Evolutionary conservation across 768 basidiomycete species (phyloP).

Genomic region (Gyrodon lividus): DNA sequence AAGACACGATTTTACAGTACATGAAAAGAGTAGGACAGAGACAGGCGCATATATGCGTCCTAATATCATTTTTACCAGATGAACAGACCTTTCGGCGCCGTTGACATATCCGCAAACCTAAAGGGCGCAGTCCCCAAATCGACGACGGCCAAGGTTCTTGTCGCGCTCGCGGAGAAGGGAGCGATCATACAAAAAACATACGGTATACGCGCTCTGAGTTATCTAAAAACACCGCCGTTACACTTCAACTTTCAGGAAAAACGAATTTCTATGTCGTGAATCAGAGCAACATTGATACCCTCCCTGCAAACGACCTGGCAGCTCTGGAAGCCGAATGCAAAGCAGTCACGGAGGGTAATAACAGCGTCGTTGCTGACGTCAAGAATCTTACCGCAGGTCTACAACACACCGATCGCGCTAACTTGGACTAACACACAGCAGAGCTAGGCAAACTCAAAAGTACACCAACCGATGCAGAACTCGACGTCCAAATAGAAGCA

Average conservation of each 20-base stretch:
- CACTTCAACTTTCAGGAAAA: constrained; percentile 52
- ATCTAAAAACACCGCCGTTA: not conserved
- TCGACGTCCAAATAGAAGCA: constrained; percentile 53
- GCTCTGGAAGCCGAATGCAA: constrained; percentile 60
- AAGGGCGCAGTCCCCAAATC: constrained; percentile 88
- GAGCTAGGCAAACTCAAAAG: constrained; percentile 64
- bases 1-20: constrained; percentile 76
- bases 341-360: constrained; percentile 58
- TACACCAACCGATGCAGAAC: constrained; percentile 68
- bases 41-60: constrained; percentile 8
- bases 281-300: constrained; percentile 65
- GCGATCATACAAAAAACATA: constrained; percentile 81
- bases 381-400: constrained; percentile 40
- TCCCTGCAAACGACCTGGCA: constrained; percentile 60
- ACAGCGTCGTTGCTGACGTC: constrained; percentile 47
- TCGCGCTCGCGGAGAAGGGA: constrained; percentile 81
- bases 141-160: constrained; percentile 79
- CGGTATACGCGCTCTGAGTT: constrained; percentile 42
- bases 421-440: constrained; percentile 29
- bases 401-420: not conserved
- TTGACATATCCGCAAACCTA: constrained; percentile 87
- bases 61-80: constrained; percentile 46
- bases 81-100: constrained; percentile 92
- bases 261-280: constrained; percentile 86
- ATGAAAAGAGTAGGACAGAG: constrained; percentile 56